Conservation (phyloP, 257 asterid species). For the Striga asiatica region DNA sequence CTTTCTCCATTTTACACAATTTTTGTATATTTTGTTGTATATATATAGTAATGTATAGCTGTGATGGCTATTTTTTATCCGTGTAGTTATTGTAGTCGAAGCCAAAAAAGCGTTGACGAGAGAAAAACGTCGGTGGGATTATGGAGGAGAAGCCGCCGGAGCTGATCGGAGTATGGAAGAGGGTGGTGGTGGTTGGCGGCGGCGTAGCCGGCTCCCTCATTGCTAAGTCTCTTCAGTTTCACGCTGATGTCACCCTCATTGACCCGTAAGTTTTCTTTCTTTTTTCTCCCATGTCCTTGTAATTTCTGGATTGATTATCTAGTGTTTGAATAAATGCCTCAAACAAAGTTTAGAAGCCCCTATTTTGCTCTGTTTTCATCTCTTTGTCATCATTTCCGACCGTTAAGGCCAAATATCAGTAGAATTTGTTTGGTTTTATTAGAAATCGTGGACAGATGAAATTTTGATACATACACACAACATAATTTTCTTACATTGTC, state of each 20-base stretch:
- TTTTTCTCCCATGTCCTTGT: not conserved
- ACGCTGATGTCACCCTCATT: conserved; percentile 67
- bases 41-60: not conserved
- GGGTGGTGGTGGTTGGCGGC: conserved; percentile 83
- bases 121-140: not conserved
- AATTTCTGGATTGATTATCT: not conserved
- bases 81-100: not conserved
- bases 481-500: too few species aligned
- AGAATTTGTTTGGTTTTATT: not conserved
- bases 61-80: not conserved
- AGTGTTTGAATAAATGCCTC: not conserved
- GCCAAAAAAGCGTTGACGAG: conserved; percentile 14
- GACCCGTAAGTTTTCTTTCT: conserved; percentile 43
- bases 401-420: too few species aligned
- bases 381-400: not conserved
- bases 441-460: not conserved
- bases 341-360: not conserved
- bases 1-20: not conserved
- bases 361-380: not conserved
- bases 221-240: conserved; percentile 74
- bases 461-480: not conserved
- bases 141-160: conserved; percentile 40
- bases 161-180: conserved; percentile 56
- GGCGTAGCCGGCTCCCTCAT: conserved; percentile 81
- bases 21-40: not conserved